Percentiles rank a stretch among this genome's conserved stretches.
phyloP scores from a whole-genome alignment of 306 rosid species.

The Trifolium fragiferum region DNA sequence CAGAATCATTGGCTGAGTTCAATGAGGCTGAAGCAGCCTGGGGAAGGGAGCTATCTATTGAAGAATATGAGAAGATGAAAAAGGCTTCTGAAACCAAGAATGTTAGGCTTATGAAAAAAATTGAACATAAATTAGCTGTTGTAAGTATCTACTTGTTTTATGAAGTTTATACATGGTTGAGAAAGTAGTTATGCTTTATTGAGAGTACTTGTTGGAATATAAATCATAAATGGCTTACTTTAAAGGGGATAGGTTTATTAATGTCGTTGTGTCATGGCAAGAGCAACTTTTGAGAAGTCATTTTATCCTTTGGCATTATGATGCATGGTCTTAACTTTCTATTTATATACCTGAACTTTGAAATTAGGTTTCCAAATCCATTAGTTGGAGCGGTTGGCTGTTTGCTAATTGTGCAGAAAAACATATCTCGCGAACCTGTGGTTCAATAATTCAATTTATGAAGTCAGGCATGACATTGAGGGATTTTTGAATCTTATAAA shows the following conservation, averaged over 20 bases:
- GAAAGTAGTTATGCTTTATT: slow-evolving; percentile 28
- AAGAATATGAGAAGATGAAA: slow-evolving; percentile 75
- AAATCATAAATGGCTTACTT: slow-evolving; percentile 17
- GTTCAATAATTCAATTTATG: slow-evolving; percentile 1
- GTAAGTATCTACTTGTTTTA: slow-evolving; percentile 59
- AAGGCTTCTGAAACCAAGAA: slow-evolving; percentile 69
- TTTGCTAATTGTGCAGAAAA: slow-evolving; percentile 16
- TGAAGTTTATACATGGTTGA: slow-evolving; percentile 43
- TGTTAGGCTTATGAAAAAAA: slow-evolving; percentile 64
- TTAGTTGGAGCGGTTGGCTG: slow-evolving; percentile 8
- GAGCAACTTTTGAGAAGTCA: slow-evolving; percentile 32
- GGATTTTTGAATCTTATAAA: slow-evolving; percentile 10
- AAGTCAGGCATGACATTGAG: slow-evolving; percentile 1
- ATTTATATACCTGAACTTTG: slow-evolving; percentile 8
- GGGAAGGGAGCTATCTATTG: slow-evolving; percentile 78
- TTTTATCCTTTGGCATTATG: slow-evolving; percentile 23
- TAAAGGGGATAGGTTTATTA: slow-evolving; percentile 1
- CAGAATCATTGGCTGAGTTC: slow-evolving; percentile 86
- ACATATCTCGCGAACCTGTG: not conserved
- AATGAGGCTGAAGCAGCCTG: slow-evolving; percentile 82
- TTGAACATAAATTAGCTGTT: slow-evolving; percentile 71
- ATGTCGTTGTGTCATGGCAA: slow-evolving; percentile 13
- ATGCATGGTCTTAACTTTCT: not conserved
- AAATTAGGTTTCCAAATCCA: slow-evolving; percentile 31
- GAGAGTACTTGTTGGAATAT: slow-evolving; percentile 4